Percentiles rank a stretch among this genome's conserved stretches.
Conservation (phyloP, 345 rosid genomes). For the rapeseed (Brassica napus) region Da-Ae NC_063442.1:11559501-11560000, state of each 20-base stretch:
- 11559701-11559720: background rate
- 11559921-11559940: slow-evolving; percentile 20
- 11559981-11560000: slow-evolving; percentile 2
- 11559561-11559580: slow-evolving; percentile 93
- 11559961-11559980: slow-evolving; percentile 1
- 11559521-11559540: slow-evolving; percentile 99
- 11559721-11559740: slow-evolving; percentile 8
- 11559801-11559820: slow-evolving; percentile 82
- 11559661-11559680: slow-evolving; percentile 59
- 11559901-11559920: slow-evolving; percentile 18
- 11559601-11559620: slow-evolving; percentile 99
- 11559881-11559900: slow-evolving; percentile 81
- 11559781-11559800: slow-evolving; percentile 91
- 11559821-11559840: slow-evolving; percentile 98
- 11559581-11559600: slow-evolving; percentile 99
- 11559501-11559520: slow-evolving; percentile 99
- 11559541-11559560: slow-evolving; percentile 81
- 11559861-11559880: slow-evolving; percentile 97
- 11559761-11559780: slow-evolving; percentile 81
- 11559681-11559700: background rate
- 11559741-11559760: slow-evolving; percentile 17
- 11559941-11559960: slow-evolving; percentile 2
- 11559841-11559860: slow-evolving; percentile 96
- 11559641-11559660: slow-evolving; percentile 95
- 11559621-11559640: slow-evolving; percentile 88